Evolutionary conservation across 2,329 filamentous ascomycete species (phyloP).

Genomic region (Epichloe uncinata): DNA sequence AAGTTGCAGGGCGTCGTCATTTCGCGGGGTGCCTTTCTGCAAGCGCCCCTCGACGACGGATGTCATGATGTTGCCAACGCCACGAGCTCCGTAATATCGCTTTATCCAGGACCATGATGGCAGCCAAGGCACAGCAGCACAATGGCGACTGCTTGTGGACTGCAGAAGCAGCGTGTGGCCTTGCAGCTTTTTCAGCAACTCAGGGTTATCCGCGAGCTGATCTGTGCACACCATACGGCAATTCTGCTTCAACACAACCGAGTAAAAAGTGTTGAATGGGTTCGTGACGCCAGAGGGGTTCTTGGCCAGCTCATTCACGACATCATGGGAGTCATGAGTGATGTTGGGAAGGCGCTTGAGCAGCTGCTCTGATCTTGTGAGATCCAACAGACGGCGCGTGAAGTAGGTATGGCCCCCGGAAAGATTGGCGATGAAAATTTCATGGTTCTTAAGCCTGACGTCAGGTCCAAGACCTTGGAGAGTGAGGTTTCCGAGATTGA

Average conservation of each 20-base stretch:
- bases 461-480: not conserved
- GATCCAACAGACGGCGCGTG: constrained; percentile 2
- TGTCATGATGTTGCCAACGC: not conserved
- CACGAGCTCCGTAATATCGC: not conserved
- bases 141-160: not conserved
- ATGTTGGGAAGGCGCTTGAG: not conserved
- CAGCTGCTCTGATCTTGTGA: constrained; percentile 3
- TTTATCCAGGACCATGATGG: not conserved
- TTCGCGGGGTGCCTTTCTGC: not conserved
- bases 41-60: not conserved
- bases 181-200: not conserved
- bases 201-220: not conserved
- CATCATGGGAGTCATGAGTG: not conserved
- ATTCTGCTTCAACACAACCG: not conserved
- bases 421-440: not conserved
- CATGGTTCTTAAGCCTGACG: not conserved
- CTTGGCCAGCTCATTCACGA: not conserved
- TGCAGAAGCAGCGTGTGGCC: not conserved
- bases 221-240: not conserved
- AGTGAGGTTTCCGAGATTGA: not conserved
- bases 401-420: constrained; percentile 3
- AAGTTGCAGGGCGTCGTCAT: not conserved
- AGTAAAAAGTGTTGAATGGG: not conserved
- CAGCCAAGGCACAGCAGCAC: not conserved
- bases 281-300: not conserved